These are phyloP conservation scores for Uncinocarpus reesii DNA, from an alignment of 2,329 filamentous ascomycete genomes.

Conservation along the genomic window DNA sequence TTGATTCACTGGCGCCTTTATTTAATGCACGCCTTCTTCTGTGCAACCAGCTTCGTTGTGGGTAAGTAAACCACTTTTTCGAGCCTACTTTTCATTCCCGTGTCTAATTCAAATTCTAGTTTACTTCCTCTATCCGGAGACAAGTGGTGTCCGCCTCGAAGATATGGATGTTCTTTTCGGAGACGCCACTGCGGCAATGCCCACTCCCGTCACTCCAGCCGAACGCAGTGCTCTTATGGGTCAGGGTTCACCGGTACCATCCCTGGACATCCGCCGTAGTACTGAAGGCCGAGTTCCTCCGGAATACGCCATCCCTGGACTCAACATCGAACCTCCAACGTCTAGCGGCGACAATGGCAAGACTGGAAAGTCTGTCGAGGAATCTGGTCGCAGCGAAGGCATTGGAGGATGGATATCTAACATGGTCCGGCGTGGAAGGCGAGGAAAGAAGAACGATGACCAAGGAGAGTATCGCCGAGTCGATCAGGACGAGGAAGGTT, in stretches of 20 bases:
- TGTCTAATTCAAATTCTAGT: conserved; percentile 45
- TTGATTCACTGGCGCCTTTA: conserved; percentile 90
- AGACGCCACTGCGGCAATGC: conserved; percentile 74
- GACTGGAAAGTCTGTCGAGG: conserved; percentile 24
- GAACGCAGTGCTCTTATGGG: conserved; percentile 77
- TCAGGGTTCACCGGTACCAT: conserved; percentile 66
- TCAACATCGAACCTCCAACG: conserved; percentile 70
- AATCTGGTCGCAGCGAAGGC: conserved; percentile 41
- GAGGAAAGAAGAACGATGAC: conserved; percentile 27
- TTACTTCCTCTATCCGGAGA: conserved; percentile 96
- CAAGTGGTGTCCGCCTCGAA: conserved; percentile 85
- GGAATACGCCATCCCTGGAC: conserved; percentile 62
- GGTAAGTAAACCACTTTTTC: conserved; percentile 51
- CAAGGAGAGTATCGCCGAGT: conserved; percentile 37
- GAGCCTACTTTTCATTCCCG: conserved; percentile 7
- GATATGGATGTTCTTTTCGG: conserved; percentile 95
- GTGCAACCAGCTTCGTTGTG: conserved; percentile 85
- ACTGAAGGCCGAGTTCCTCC: conserved; percentile 41
- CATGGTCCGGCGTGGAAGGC: conserved; percentile 47
- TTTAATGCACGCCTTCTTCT: conserved; percentile 92
- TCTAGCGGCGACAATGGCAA: conserved; percentile 37
- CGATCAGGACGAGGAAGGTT: conserved; percentile 37
- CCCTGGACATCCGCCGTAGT: conserved; percentile 54
- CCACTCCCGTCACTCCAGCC: conserved; percentile 64
- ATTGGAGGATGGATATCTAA: conserved; percentile 60